Base-by-base conservation (phyloP, 441 rosid species). In the Isatis lusitanica region DNA sequence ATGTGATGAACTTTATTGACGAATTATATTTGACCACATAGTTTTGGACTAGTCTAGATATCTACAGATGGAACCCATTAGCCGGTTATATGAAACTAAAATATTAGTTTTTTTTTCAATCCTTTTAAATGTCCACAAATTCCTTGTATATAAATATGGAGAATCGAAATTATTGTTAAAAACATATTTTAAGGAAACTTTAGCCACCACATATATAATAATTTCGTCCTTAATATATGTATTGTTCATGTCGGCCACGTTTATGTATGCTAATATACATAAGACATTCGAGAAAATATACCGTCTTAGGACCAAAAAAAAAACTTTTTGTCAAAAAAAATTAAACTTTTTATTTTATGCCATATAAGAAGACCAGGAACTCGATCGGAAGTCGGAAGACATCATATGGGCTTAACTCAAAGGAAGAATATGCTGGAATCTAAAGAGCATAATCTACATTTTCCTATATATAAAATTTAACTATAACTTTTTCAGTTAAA, bases 351-450 rank as follows among this genome's bases (percentile, higher is more conserved):
- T 16, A 16, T 53, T 53, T 15, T 9, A 35, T 59, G 61, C n/a
- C 30, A 63, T 30, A 72, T 63, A 52, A 63, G 38, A 63, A 40
- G 76, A 63, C 70, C 63, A 30, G 12, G 21, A 57, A 33, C 63
- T 57, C 26, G 24, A 21, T 21, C 24, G 43, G 3, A 30, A 71
- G 24, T 42, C 69, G 18, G 35, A 47, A 57, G 66, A 65, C 33
- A 24, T 44, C 35, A 43, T 13, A 57, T 56, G 51, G 28, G 50
- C 12, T 46, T 40, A 74, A 21, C 38, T 48, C 61, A 17, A 66
- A 36, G 17, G 68, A 67, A 61, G 79, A 55, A 75, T 75, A 75
- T 75, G 51, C 74, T 38, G 79, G 66, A 75, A 69, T 55, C 66
- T 38, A 10, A 46, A 62, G 65, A 69, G 75, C 75, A 63, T 69